Conservation (phyloP, 768 basidiomycete genomes). For the Tricholoma matsutake region DNA sequence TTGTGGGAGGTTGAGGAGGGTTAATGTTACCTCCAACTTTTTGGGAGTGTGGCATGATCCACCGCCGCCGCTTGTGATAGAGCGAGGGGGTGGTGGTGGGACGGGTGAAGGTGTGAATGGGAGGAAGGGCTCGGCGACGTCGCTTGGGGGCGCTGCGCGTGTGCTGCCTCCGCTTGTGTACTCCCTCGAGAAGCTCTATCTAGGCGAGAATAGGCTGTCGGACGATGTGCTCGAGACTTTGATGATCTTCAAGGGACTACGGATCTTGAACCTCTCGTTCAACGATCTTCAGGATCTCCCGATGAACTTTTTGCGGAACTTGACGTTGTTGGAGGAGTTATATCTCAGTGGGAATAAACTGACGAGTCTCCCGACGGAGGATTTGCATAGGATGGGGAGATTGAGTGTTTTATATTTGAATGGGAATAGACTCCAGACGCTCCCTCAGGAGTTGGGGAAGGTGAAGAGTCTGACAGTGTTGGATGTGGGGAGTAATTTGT, state of each 20-base stretch:
- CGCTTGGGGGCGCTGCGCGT: slow-evolving; percentile 25
- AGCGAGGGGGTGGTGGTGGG: not conserved
- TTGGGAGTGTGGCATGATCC: slow-evolving; percentile 72
- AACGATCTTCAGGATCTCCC: slow-evolving; percentile 93
- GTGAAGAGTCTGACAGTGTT: slow-evolving; percentile 74
- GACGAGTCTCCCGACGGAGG: slow-evolving; percentile 85
- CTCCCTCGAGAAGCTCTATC: slow-evolving; percentile 74
- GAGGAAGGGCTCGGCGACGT: slow-evolving; percentile 34
- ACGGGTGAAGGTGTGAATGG: slow-evolving; percentile 5
- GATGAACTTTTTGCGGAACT: slow-evolving; percentile 65
- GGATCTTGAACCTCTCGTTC: slow-evolving; percentile 88
- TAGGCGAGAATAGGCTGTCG: slow-evolving; percentile 86
- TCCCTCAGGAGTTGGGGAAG: slow-evolving; percentile 88
- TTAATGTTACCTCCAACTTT: slow-evolving; percentile 90
- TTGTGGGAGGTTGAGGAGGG: slow-evolving; percentile 63
- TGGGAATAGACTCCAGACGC: slow-evolving; percentile 88
- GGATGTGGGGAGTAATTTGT: slow-evolving; percentile 89
- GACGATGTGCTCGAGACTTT: slow-evolving; percentile 77
- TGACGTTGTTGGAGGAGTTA: slow-evolving; percentile 73
- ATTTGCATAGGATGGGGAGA: slow-evolving; percentile 66
- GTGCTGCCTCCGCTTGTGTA: slow-evolving; percentile 58
- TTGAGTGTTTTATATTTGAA: slow-evolving; percentile 83
- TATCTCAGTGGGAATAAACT: slow-evolving; percentile 96
- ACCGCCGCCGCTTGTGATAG: slow-evolving; percentile 26
- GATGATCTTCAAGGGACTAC: slow-evolving; percentile 72